These are phyloP conservation scores for Tetragonia tetragonoides DNA, from an alignment of 148 eudicot species.

Conservation along the genomic window DNA sequence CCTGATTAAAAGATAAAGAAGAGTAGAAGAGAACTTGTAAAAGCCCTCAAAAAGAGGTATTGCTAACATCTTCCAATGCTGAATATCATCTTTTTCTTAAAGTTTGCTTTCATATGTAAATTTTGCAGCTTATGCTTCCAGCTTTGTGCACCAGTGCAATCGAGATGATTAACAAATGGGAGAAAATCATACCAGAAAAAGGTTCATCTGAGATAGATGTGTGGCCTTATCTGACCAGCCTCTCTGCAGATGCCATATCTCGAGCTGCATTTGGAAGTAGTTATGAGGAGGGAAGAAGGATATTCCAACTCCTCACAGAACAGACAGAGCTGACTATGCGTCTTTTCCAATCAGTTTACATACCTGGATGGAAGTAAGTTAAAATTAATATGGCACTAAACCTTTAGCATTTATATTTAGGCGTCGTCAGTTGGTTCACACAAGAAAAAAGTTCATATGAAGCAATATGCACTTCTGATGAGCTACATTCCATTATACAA, in stretches of 20 bases:
- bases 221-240: slow-evolving; percentile 39
- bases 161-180: slow-evolving; percentile 43
- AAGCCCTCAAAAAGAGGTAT: no score
- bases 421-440: no score
- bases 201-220: slow-evolving; percentile 41
- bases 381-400: no score
- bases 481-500: no score
- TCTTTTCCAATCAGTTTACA: slow-evolving; percentile 20
- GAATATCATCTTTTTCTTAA: no score
- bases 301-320: slow-evolving; percentile 48
- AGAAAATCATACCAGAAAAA: slow-evolving; percentile 16
- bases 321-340: slow-evolving; percentile 27
- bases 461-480: no score
- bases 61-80: no score
- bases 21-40: no score
- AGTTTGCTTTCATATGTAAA: neutral
- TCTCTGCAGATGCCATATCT: slow-evolving; percentile 50
- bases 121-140: slow-evolving; percentile 38
- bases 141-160: slow-evolving; percentile 32
- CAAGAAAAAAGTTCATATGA: no score
- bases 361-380: slow-evolving; percentile 55
- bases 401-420: no score
- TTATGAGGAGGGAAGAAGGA: slow-evolving; percentile 43
- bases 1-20: no score
- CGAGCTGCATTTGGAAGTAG: slow-evolving; percentile 56